phyloP scores from a whole-genome alignment of 108 stramenopile genomes.

The Bacterosira constricta region DNA sequence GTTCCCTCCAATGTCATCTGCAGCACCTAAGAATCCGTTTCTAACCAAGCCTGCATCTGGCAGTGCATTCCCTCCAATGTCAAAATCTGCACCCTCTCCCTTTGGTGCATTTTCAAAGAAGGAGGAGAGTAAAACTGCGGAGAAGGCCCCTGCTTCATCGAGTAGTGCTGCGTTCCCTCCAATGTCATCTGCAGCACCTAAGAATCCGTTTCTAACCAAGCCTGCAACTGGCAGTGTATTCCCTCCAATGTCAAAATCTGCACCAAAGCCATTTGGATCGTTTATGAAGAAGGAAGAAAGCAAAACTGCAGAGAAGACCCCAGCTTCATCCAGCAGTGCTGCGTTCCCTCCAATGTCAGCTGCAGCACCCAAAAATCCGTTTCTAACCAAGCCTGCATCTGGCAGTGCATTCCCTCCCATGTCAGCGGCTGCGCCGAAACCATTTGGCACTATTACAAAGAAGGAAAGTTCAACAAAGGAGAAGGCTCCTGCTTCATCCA shows the following conservation, averaged over 20 bases:
- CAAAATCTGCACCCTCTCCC: conserved; percentile 55
- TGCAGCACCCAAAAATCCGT: conserved; percentile 35
- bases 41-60: conserved; percentile 5
- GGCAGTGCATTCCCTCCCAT: conserved; percentile 57
- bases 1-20: conserved; percentile 64
- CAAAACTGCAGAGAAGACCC: conserved; percentile 7
- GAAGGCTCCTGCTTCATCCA: no score
- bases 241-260: conserved; percentile 48
- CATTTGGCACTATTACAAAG: conserved; percentile 45
- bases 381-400: neutral
- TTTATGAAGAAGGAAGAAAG: neutral
- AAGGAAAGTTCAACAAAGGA: conserved; percentile 9
- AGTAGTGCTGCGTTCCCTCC: conserved; percentile 48
- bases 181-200: conserved; percentile 55
- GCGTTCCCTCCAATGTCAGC: conserved; percentile 61
- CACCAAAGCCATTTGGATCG: conserved; percentile 64
- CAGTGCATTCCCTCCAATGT: conserved; percentile 62
- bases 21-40: conserved; percentile 34
- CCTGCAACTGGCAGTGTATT: conserved; percentile 17
- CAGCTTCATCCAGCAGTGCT: neutral
- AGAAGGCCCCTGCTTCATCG: conserved; percentile 7
- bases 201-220: neutral
- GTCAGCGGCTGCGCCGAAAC: conserved; percentile 62
- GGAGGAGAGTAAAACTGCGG: neutral
- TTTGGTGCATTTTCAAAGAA: conserved; percentile 9